Conservation (phyloP, 176 grass and related monocot species). For the Oryza meridionalis region DNA sequence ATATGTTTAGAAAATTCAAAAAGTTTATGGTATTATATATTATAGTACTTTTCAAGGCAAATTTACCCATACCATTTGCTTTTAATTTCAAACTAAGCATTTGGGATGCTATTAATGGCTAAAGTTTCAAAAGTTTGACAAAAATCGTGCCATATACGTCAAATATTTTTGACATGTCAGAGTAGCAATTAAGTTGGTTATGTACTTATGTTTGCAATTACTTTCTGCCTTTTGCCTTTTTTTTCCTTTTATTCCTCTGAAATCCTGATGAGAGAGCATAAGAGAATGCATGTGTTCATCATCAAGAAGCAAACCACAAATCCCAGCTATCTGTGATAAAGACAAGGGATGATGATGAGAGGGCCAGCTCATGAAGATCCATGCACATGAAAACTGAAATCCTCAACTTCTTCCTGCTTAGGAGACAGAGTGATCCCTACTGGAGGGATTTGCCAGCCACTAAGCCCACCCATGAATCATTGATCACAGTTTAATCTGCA, state of each 20-base stretch:
- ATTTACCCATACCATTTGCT: too few species aligned
- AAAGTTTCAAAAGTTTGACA: too few species aligned
- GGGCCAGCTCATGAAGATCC: neutral
- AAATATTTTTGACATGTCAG: too few species aligned
- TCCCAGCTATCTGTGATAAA: neutral
- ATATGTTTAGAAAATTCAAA: too few species aligned
- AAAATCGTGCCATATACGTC: too few species aligned
- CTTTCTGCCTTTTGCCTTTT: neutral
- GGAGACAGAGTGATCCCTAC: constrained; percentile 37
- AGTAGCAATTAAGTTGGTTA: neutral
- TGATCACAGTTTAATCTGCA: neutral
- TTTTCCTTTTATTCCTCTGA: neutral
- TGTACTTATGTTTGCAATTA: neutral
- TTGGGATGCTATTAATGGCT: too few species aligned
- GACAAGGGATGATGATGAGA: constrained; percentile 1
- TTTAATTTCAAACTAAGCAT: too few species aligned
- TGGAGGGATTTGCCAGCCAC: constrained; percentile 38
- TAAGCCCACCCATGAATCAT: constrained; percentile 20
- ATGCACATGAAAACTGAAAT: neutral
- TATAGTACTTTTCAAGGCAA: too few species aligned
- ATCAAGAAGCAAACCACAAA: neutral
- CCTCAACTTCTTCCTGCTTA: neutral
- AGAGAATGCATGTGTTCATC: neutral
- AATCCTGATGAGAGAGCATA: neutral
- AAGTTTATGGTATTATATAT: too few species aligned